Evolutionary conservation across 805 yeast species (phyloP), one percentile per base, ranked within the genome.

Genomic region (Cyberlindnera maritima): DNA sequence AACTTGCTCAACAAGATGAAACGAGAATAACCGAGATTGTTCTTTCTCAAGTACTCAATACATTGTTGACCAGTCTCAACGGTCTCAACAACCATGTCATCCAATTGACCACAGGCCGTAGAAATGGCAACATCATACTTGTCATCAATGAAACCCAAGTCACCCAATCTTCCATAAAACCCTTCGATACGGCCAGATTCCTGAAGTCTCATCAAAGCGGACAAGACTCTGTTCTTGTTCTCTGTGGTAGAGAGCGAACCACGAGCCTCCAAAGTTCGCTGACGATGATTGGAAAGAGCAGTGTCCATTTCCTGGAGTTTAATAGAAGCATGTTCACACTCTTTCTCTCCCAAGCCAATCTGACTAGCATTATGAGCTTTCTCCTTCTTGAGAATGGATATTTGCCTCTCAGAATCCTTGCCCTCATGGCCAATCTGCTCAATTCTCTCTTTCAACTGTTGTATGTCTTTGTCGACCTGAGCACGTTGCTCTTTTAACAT

Each of bases 51-150:
- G 59, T 88, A 83, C 36, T 88, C 92, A 46, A 94, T 85, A 62
- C 95, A 86, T 47, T 75, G 79, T 54, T 82, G 85, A 6, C 89
- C 95, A 43, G 81, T 79, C 44, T 77, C 80, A 3, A 83, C 80
- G 4, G 79, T 76, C 40, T 90, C 97, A 3, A 94, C 98, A 15
- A 94, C 98, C 75, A 90, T 81, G 52, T 95, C 92, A 62, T 92
- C 96, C 47, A 94, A 71, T 9, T 91, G 83, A 1, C 96, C 90
- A 54, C 94, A 89, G 0, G 97, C 98, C 0, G 98, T 94, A 0
- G 98, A 90, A 9, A 94, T 81, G 0, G 99, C 99, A 43, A 90
- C 79, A 66, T 95, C 98, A 63, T 86, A 94, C 58, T 79, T 77
- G 53, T 85, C 88, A 62, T 89, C 96, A 53, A 94, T 94, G 2